Percentiles rank a stretch among this genome's conserved stretches.
Evolutionary conservation across 2,329 filamentous ascomycete genomes (phyloP).

Genomic region (Mycosphaerella arachidis): DNA sequence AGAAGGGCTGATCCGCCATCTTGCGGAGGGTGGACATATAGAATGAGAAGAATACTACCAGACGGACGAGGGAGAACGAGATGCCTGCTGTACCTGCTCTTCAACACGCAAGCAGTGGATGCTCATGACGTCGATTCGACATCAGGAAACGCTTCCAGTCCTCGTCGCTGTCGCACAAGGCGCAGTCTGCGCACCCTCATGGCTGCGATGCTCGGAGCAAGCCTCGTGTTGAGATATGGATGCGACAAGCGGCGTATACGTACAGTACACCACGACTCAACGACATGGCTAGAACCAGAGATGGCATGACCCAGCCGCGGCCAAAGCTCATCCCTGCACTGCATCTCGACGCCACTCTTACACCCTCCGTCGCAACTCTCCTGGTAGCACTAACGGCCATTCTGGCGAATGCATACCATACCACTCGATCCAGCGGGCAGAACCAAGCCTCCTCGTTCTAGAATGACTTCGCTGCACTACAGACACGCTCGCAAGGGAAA

Average conservation of each 20-base stretch:
- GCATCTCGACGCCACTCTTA: neutral
- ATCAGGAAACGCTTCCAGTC: neutral
- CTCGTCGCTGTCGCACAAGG: neutral
- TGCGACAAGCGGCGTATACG: neutral
- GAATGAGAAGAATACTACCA: neutral
- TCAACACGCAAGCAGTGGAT: neutral
- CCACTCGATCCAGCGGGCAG: neutral
- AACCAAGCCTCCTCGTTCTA: neutral
- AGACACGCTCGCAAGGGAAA: neutral
- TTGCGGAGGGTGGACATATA: slow-evolving; percentile 14
- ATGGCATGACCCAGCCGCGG: neutral
- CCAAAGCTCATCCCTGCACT: neutral
- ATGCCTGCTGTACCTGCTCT: neutral
- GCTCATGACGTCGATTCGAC: slow-evolving; percentile 5
- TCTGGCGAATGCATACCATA: neutral
- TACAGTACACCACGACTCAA: neutral
- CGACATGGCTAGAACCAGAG: no score
- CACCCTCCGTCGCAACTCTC: neutral
- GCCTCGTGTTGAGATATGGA: neutral
- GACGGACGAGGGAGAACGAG: neutral
- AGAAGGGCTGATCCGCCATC: slow-evolving; percentile 26
- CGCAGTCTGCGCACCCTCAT: neutral
- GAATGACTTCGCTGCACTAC: neutral
- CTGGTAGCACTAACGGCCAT: neutral
- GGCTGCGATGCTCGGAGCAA: neutral